phyloP scores from a whole-genome alignment of 1,284 basidiomycete genomes.

The Peniophora sp. region DNA sequence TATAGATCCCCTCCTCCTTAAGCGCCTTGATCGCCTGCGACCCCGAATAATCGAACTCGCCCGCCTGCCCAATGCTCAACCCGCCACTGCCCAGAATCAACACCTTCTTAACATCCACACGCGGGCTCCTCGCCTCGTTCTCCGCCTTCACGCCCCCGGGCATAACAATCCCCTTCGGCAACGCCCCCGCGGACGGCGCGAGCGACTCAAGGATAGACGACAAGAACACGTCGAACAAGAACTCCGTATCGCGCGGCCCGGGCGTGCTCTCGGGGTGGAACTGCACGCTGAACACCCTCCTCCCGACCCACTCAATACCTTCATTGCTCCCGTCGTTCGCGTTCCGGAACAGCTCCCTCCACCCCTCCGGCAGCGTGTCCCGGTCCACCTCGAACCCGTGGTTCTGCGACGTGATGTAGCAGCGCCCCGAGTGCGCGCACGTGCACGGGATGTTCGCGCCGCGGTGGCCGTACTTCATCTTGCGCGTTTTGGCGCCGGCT shows the following conservation, averaged over 20 bases:
- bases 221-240: conserved; percentile 97
- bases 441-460: conserved; percentile 99
- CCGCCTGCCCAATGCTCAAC: conserved; percentile 95
- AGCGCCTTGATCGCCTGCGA: conserved; percentile 99
- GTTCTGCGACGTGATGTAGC: conserved; percentile 99
- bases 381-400: conserved; percentile 97
- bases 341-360: conserved; percentile 94
- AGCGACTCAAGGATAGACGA: conserved; percentile 75
- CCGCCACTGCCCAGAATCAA: conserved; percentile 97
- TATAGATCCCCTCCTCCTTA: conserved; percentile 98
- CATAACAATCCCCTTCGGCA: conserved; percentile 69
- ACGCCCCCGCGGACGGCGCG: conserved; percentile 56
- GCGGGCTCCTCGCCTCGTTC: conserved; percentile 73
- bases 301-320: conserved; percentile 88
- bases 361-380: conserved; percentile 70
- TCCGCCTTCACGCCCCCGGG: conserved; percentile 84
- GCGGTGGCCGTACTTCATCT: conserved; percentile 99
- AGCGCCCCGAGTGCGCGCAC: conserved; percentile 87
- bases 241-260: conserved; percentile 98
- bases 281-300: conserved; percentile 98
- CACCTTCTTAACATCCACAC: conserved; percentile 84
- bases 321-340: conserved; percentile 98
- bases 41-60: conserved; percentile 99
- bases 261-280: conserved; percentile 99
- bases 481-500: conserved; percentile 88